Evolutionary conservation across 192 early-diverging fungal species (phyloP).

Genomic region (Backusella westeae): DNA sequence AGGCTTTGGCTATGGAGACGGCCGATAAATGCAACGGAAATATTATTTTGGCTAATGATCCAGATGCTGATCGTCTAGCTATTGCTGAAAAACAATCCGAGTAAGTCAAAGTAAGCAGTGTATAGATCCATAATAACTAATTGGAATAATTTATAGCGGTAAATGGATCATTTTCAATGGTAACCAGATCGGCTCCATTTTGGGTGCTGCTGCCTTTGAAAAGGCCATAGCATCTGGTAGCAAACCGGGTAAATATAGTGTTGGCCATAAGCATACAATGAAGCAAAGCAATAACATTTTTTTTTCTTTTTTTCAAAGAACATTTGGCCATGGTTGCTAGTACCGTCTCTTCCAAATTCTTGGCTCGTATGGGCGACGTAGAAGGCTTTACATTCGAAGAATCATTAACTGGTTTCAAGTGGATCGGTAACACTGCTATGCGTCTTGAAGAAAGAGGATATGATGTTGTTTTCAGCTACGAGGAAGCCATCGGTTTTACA

Average conservation of each 20-base stretch:
- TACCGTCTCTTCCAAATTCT: conserved; percentile 87
- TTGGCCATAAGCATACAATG: not conserved
- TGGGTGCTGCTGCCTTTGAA: conserved; percentile 65
- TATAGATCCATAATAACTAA: not conserved
- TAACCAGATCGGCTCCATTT: conserved; percentile 86
- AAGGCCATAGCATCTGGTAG: conserved; percentile 49
- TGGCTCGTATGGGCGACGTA: conserved; percentile 64
- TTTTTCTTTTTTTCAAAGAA: conserved; percentile 22
- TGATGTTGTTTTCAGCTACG: conserved; percentile 81
- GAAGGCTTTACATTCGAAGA: conserved; percentile 87
- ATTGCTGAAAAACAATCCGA: conserved; percentile 75
- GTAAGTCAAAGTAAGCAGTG: not conserved
- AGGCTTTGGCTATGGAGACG: conserved; percentile 64
- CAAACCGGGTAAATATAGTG: conserved; percentile 30
- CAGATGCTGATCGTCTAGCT: conserved; percentile 91
- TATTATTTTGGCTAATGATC: conserved; percentile 91
- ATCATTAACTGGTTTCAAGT: conserved; percentile 96
- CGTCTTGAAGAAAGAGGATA: conserved; percentile 63
- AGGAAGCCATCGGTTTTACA: conserved; percentile 95
- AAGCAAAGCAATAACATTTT: not conserved
- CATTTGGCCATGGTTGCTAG: conserved; percentile 80
- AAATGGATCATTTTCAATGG: conserved; percentile 84
- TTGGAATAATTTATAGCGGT: conserved; percentile 34
- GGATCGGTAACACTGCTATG: conserved; percentile 84
- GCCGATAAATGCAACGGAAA: conserved; percentile 53